Evolutionary conservation across 257 asterid species (phyloP).

Genomic region (Solanum arcanum): DNA sequence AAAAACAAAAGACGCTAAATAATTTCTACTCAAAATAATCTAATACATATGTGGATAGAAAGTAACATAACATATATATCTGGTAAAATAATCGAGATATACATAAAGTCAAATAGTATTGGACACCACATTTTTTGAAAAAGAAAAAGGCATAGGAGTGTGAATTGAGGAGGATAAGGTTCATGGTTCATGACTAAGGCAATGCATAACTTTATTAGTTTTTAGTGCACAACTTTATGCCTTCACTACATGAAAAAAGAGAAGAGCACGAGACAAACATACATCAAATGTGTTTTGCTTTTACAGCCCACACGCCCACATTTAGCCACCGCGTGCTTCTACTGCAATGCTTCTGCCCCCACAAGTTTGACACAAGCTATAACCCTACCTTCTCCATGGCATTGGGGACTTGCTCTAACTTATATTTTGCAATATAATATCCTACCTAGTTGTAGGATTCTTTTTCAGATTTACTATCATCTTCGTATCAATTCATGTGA

Average conservation of each 20-base stretch:
- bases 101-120: neutral
- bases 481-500: neutral
- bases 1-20: neutral
- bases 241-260: neutral
- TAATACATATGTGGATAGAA: neutral
- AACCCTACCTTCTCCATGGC: neutral
- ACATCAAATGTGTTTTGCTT: conserved; percentile 6
- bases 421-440: neutral
- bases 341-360: neutral
- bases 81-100: neutral
- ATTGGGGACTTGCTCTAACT: neutral
- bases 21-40: neutral
- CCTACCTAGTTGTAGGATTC: neutral
- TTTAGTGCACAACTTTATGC: neutral
- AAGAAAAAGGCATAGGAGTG: neutral
- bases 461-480: neutral
- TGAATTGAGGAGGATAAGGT: neutral
- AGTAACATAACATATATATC: neutral
- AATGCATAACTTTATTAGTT: neutral
- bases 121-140: neutral
- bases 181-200: neutral
- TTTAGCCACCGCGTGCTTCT: conserved; percentile 14
- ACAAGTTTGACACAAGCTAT: neutral
- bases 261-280: conserved; percentile 17
- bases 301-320: conserved; percentile 19